phyloP scores from a whole-genome alignment of 176 grass and related monocot genomes.

The Luzula sylvatica region DNA sequence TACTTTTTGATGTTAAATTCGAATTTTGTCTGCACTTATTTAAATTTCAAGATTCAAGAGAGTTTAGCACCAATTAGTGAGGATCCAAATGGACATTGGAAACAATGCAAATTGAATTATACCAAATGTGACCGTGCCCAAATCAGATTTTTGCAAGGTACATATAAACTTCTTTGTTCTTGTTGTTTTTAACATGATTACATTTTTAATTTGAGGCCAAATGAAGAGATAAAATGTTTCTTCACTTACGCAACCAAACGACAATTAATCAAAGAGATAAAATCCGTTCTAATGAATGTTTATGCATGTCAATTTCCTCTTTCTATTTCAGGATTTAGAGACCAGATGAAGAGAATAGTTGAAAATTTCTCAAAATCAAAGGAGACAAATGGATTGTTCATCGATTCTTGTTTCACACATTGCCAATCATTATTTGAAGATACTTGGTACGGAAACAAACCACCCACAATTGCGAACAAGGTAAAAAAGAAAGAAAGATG shows the following conservation, averaged over 20 bases:
- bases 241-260: background rate
- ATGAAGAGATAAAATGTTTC: background rate
- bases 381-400: constrained; percentile 40
- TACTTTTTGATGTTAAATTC: background rate
- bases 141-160: background rate
- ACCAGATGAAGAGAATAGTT: constrained; percentile 31
- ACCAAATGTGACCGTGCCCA: background rate
- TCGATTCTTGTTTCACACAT: constrained; percentile 68
- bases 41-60: background rate
- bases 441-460: constrained; percentile 32
- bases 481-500: constrained; percentile 8
- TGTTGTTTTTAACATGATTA: background rate
- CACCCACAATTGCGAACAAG: constrained; percentile 39
- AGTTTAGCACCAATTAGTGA: background rate
- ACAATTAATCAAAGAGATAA: background rate
- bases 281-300: too few species aligned
- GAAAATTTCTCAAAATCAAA: constrained; percentile 15
- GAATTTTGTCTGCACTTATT: too few species aligned
- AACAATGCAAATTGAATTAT: too few species aligned
- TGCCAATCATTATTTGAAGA: constrained; percentile 56
- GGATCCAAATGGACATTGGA: too few species aligned
- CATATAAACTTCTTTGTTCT: background rate
- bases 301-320: constrained; percentile 5
- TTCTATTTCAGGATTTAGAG: constrained; percentile 43
- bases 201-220: background rate